phyloP scores from a whole-genome alignment of 2,329 filamentous ascomycete genomes.

The Ilyonectria mors-panacis region DNA sequence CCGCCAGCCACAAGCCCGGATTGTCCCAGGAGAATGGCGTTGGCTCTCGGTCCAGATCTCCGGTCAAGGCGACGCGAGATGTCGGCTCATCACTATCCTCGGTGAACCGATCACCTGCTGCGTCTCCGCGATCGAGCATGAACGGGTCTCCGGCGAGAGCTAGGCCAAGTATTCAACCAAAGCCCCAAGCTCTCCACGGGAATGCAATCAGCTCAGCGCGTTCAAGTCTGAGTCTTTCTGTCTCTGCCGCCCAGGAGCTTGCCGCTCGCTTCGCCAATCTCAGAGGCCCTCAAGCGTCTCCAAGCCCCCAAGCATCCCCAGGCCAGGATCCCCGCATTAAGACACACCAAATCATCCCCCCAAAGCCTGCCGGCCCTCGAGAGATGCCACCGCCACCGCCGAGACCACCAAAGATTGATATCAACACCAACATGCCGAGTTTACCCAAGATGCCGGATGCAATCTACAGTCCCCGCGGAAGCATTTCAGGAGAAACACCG shows the following conservation, averaged over 20 bases:
- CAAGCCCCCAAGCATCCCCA: constrained; percentile 55
- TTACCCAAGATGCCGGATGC: constrained; percentile 81
- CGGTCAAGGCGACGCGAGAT: constrained; percentile 32
- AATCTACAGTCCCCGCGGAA: constrained; percentile 83
- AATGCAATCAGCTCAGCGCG: constrained; percentile 61
- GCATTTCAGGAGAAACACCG: constrained; percentile 75
- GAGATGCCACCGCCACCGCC: constrained; percentile 65
- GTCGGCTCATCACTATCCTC: constrained; percentile 30
- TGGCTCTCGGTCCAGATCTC: constrained; percentile 31
- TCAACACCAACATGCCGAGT: constrained; percentile 67
- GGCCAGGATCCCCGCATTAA: constrained; percentile 68
- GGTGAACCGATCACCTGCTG: constrained; percentile 35
- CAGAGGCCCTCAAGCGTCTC: constrained; percentile 58
- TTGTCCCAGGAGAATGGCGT: constrained; percentile 35
- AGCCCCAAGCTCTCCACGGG: constrained; percentile 77
- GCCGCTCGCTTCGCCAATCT: constrained; percentile 71
- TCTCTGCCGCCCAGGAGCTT: constrained; percentile 63
- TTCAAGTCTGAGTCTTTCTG: constrained; percentile 46
- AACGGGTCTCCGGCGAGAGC: constrained; percentile 48
- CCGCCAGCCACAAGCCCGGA: constrained; percentile 46
- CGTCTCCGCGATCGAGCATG: constrained; percentile 34
- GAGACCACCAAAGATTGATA: constrained; percentile 61
- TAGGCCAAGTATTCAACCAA: constrained; percentile 72
- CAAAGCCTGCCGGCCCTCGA: constrained; percentile 63
- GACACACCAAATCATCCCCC: constrained; percentile 61